Conservation (phyloP, 805 yeast genomes). For the Wickerhamia fluorescens region DNA sequence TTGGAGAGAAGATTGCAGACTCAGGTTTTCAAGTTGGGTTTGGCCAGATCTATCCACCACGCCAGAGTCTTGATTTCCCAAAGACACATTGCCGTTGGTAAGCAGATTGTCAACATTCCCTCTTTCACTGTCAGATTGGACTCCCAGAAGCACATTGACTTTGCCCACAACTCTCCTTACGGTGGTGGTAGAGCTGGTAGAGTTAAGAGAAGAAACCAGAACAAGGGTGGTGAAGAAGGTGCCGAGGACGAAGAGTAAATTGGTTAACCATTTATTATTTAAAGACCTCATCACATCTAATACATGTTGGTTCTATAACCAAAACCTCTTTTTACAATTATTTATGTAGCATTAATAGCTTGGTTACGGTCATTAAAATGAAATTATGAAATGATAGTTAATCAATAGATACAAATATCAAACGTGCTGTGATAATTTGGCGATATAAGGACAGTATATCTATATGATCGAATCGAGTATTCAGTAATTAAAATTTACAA, state of each 20-base stretch:
- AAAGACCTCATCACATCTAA: no score
- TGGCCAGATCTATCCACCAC: slow-evolving; percentile 99
- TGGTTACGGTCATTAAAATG: no score
- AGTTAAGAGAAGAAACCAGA: slow-evolving; percentile 91
- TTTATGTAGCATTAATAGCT: no score
- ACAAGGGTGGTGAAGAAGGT: slow-evolving; percentile 57
- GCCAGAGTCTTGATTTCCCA: slow-evolving; percentile 98
- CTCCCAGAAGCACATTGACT: slow-evolving; percentile 99
- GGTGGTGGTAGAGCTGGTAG: slow-evolving; percentile 99
- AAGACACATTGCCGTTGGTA: slow-evolving; percentile 99
- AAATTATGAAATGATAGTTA: no score
- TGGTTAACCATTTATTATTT: slow-evolving; percentile 13
- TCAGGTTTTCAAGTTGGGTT: slow-evolving; percentile 99
- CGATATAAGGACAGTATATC: no score
- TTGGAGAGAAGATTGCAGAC: slow-evolving; percentile 99
- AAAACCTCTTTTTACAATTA: no score
- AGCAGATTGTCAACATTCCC: slow-evolving; percentile 98
- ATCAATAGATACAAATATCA: no score
- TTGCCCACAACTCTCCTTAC: slow-evolving; percentile 98
- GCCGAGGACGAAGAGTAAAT: slow-evolving; percentile 72
- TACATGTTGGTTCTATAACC: no score
- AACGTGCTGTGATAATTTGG: no score
- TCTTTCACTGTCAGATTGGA: slow-evolving; percentile 99
- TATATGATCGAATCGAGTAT: no score
- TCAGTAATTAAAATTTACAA: slow-evolving; percentile 8